Evolutionary conservation across 202 grass and related monocot genomes (phyloP), one percentile per base, ranked within the genome.

Genomic region (Dendrocalamus latiflorus): DNA sequence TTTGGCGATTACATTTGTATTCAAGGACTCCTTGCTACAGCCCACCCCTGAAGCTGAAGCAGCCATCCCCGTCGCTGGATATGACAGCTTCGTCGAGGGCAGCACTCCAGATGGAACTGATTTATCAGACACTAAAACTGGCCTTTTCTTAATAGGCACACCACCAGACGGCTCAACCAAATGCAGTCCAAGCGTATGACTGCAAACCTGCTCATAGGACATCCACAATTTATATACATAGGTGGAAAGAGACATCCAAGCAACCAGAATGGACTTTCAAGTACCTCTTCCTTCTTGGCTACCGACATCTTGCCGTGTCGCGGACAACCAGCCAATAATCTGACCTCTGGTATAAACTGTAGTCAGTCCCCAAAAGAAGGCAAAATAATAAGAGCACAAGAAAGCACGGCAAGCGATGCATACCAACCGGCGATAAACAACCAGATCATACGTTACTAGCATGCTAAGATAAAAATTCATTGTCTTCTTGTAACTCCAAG

Each of bases 111-210:
- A 81, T 13, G 71, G 45, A 77, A 65, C 57, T 11, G 72, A 71
- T 74, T 22, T 76, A 30, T 80, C 85, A 16, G 77, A 78, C 25
- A 72, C 49, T 34, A 66, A 66, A 89, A 97, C 76, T 1, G 84
- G 94, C 70, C 94, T 93, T 86, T 97, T 97, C 82, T 97, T 97
- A 72, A 97, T 93, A 53, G 94, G 94, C 82, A 97, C 91, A 68
- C 87, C 89, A 57, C 50, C 50, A 18, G 34, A 67, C 16, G 83
- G 83, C 67, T 90, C 83, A 68, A 12, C 83, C 64, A 89, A 53
- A 16, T 6, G 77, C 9, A 50, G 83, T 8, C 74, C 28, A 62
- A 82, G 83, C 36, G 7, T 71, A 74, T 81, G 82, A 4, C 48
- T 66, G 72, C 28, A 67, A 78, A 89, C 78, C 88, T 89, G 88